Conservation (phyloP, 306 rosid species). For the Pyrus communis region DNA sequence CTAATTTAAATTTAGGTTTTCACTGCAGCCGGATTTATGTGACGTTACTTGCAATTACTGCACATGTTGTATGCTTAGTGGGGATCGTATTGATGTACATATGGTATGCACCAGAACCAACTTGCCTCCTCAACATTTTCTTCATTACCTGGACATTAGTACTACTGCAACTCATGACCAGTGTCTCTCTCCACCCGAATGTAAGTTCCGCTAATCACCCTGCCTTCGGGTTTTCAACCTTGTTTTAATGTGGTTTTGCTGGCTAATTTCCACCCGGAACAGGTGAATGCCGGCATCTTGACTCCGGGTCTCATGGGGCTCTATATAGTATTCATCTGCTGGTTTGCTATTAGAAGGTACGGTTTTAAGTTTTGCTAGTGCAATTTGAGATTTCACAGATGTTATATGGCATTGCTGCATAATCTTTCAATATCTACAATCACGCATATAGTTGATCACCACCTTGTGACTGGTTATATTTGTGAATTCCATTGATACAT, state of each 20-base stretch:
- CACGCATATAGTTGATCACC: too few relatives aligned
- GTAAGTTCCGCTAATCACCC: slow-evolving; percentile 28
- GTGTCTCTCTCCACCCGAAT: slow-evolving; percentile 86
- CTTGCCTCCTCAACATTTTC: slow-evolving; percentile 90
- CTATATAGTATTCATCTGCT: slow-evolving; percentile 87
- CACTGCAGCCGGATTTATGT: slow-evolving; percentile 72
- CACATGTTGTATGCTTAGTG: slow-evolving; percentile 65
- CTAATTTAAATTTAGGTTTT: slow-evolving; percentile 6
- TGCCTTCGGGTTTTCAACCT: slow-evolving; percentile 1
- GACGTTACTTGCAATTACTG: slow-evolving; percentile 56
- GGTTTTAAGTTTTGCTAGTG: slow-evolving; percentile 2
- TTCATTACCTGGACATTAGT: slow-evolving; percentile 90
- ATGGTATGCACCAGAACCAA: slow-evolving; percentile 82
- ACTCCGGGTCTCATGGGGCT: slow-evolving; percentile 96
- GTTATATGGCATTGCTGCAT: neutral
- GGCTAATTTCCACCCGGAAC: slow-evolving; percentile 19
- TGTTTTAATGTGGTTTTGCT: slow-evolving; percentile 1
- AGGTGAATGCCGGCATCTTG: slow-evolving; percentile 84
- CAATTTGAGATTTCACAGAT: neutral
- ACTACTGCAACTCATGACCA: slow-evolving; percentile 87
- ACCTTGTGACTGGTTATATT: neutral
- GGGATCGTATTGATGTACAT: slow-evolving; percentile 85
- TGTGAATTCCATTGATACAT: neutral
- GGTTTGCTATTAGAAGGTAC: slow-evolving; percentile 95
- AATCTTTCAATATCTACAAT: neutral